Conservation (phyloP, 1,284 basidiomycete species). For the Trametes pubescens region DNA sequence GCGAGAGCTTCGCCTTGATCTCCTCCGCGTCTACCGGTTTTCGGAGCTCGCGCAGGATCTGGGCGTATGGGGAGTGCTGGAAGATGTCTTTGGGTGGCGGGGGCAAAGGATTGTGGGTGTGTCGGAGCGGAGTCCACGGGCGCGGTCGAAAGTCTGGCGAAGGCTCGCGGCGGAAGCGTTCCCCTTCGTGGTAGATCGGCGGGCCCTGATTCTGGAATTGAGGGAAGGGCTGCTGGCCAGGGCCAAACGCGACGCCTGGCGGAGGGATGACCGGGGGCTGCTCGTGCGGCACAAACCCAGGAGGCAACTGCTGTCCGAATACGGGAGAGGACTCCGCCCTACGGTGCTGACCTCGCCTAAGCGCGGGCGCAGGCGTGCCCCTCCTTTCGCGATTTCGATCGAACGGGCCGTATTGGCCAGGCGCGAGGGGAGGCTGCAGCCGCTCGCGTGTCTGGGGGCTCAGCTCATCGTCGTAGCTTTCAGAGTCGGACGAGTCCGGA, state of each 20-base stretch:
- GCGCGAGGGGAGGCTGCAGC: conserved; percentile 31
- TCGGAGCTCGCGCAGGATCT: conserved; percentile 30
- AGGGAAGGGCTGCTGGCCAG: conserved; percentile 8
- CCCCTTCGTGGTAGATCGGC: conserved; percentile 3
- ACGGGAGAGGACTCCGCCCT: conserved; percentile 26
- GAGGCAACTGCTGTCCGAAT: conserved; percentile 3
- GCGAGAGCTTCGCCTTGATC: conserved; percentile 26
- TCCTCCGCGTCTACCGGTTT: conserved; percentile 30
- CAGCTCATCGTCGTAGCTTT: conserved; percentile 20
- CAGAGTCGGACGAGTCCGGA: conserved; percentile 14
- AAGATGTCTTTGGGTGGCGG: conserved; percentile 34
- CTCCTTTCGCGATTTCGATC: conserved; percentile 22
- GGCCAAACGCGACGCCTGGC: conserved; percentile 1
- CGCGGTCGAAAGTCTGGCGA: conserved; percentile 18
- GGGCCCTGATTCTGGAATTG: neutral
- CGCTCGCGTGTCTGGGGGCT: conserved; percentile 26
- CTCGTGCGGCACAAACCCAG: neutral
- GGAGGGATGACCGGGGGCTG: conserved; percentile 23
- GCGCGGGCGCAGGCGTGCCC: conserved; percentile 22
- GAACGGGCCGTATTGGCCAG: conserved; percentile 36
- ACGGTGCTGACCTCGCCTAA: conserved; percentile 20
- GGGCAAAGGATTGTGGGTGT: conserved; percentile 34
- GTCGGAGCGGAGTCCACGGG: conserved; percentile 22
- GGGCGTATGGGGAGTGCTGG: conserved; percentile 30
- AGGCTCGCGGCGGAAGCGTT: conserved; percentile 13